Evolutionary conservation across 139 green algal species (phyloP), one percentile per base, ranked within the genome.

Genomic region (Asterochloris erici): DNA sequence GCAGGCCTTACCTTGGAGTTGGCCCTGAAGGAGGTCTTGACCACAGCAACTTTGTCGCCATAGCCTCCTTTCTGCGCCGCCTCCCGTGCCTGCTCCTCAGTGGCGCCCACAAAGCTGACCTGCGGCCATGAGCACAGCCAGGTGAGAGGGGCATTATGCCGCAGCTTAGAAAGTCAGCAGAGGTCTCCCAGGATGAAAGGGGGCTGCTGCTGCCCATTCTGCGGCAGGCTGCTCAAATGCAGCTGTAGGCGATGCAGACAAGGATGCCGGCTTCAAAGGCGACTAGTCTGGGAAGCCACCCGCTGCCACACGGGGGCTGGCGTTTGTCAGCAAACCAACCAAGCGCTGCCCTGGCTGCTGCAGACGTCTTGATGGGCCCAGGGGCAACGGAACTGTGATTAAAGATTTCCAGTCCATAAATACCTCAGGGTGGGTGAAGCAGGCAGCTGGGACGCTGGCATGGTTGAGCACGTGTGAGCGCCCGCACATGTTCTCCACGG

Each of bases 401-500:
- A 19, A 11, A 27, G 29, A 10, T 23, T 0, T 78, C 24, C 26
- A 78, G 60, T 1, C 9, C n/a, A 19, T 11, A 21, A 23, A 12
- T 74, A 93, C 93, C 88, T 99, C 97, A 11, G 97, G 97, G 89
- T 99, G 97, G 13, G 97, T 99, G 93, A 99, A 99, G 94, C 97
- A 99, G 61, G 97, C 97, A 54, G 97, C 97, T 11, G 97, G 97
- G 14, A 99, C 85, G 21, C 89, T 93, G 73, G 90, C 61, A 90
- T 99, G 97, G 93, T 99, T 97, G 74, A 99, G 88, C 85, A 97
- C 92, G 63, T 98, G 93, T 17, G 90, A 82, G 19, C 94, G 90
- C 66, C 93, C 96, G 82, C 82, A 87, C 79, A 99, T 98, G 91
- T 97, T 98, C 90, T 99, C 97, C 68, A 99, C 92, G 0, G 92